Base-by-base conservation (phyloP, 2,329 filamentous ascomycete genomes). In the Stagonosporopsis rhizophila region DNA sequence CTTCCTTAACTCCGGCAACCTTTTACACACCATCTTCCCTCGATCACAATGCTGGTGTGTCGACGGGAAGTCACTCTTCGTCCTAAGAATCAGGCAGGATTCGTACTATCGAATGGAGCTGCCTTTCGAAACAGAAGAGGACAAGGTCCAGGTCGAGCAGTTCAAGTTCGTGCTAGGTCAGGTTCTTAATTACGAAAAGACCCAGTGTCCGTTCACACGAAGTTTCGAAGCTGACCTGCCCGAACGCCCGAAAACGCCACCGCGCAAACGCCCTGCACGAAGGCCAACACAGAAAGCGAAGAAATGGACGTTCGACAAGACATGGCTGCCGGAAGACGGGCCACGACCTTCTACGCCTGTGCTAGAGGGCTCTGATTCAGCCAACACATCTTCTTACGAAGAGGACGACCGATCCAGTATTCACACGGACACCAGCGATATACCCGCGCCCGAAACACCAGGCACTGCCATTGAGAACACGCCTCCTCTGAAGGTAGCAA, bases 31-130 rank as follows among this genome's bases (percentile, higher is more conserved):
- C 11, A 95, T 97, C 60, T 79, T 97, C 48, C 91, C 91, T 22
- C 91, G 91, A 74, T 96, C 92, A 56, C 92, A 96, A 76, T 96
- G 90, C 72, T 97, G 93, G 93, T 96, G 90, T 73, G 89, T 97
- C 28, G 91, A 96, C 73, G 89, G 91, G 54, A 84, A 88, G 52
- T 89, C 89, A 37, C 92, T 88, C 65, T 96, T 96, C 65, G 89
- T 96, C n/a, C 79, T 97, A 56, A 89, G 93, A 62, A 91, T 96
- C 62, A 84, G 92, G 20, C 86, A 89, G 40, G 89, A 93, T 27
- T 89, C 89, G 39, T 97, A 95, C 75, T 96, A 95, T 83, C 87
- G 93, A 61, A 95, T 97, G 67, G 93, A 97, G 71, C 78, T 97
- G 6, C 90, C 92, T 0, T 83, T 86, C 15, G 81, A 81, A 32